Base-by-base conservation (phyloP, 2,329 filamentous ascomycete species). In the Clonostachys rosea region DNA sequence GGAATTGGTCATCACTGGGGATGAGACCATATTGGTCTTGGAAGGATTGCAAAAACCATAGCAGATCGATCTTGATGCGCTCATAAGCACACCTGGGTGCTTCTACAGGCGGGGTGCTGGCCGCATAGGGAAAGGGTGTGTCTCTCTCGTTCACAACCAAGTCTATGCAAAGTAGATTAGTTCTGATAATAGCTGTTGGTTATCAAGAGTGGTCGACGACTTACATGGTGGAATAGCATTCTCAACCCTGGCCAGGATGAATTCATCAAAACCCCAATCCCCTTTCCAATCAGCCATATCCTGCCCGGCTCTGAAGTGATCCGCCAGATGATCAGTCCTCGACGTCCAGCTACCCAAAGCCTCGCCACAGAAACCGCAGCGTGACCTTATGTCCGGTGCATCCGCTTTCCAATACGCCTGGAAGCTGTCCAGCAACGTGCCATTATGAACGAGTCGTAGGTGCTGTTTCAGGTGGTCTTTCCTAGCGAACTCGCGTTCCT, bases 81-180 rank as follows among this genome's bases (percentile, higher is more conserved):
- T 84, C 81, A 58, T 82, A 84, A 14, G 78, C 76, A 52, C 77
- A 81, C 16, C 73, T 70, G 2, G 78, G 75, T 9, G 73, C 70
- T 49, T 73, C 68, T 1, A 69, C 63, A 4, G 71, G 61, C 34
- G 65, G 64, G 11, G 65, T 62, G 50, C 68, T 70, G 37, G 77
- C 76, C 56, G 68, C 65, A 57, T 69, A 83, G 18, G 80, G 80
- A 41, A 76, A 61, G 10, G 79, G 76, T 12, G 73, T 75, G 39
- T 76, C 76, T 59, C 80, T 72, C 59, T 84, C 81, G 63, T 81
- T 68, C 60, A 84, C 77, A 68, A 84, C 84, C 47, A 84, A 70
- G 68, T 84, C 79, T 83, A 10, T 10, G 9, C 8, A 30, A 8
- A 10, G 3, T 9, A 30, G 24, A 10, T 30, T 10, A 30, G 24